phyloP scores from a whole-genome alignment of 2,329 filamentous ascomycete genomes.

The Pyricularia pennisetigena region DNA sequence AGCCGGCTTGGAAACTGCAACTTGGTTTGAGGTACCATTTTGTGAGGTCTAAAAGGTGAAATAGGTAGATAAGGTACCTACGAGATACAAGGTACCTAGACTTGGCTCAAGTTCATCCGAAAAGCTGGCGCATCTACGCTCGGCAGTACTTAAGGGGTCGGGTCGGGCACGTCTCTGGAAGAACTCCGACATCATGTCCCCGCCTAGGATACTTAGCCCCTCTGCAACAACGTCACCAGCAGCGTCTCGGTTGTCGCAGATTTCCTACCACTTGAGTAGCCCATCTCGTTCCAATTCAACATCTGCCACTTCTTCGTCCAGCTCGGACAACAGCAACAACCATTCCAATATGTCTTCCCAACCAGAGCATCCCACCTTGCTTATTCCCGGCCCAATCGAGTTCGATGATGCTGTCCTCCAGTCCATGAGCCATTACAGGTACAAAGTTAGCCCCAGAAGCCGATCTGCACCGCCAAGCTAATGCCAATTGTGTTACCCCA shows the following conservation, averaged over 20 bases:
- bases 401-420: slow-evolving; percentile 95
- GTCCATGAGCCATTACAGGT: slow-evolving; percentile 93
- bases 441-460: slow-evolving; percentile 10
- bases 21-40: not conserved
- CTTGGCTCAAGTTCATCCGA: slow-evolving; percentile 1
- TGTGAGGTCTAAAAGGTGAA: not conserved
- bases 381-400: slow-evolving; percentile 96
- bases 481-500: not conserved
- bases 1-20: not conserved
- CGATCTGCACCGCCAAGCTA: not conserved
- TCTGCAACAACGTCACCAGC: slow-evolving; percentile 2
- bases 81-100: not conserved
- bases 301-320: slow-evolving; percentile 13
- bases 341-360: slow-evolving; percentile 48
- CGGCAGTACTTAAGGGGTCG: slow-evolving; percentile 5
- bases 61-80: not conserved
- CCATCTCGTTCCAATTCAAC: slow-evolving; percentile 16
- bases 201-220: slow-evolving; percentile 4
- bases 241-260: slow-evolving; percentile 14
- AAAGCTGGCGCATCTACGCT: slow-evolving; percentile 4
- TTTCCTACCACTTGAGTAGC: slow-evolving; percentile 19
- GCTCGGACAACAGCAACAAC: slow-evolving; percentile 8
- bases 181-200: slow-evolving; percentile 4
- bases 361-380: slow-evolving; percentile 58
- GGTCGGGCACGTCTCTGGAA: not conserved